These are phyloP conservation scores for Chenopodium album DNA, from an alignment of 148 eudicot species.

Conservation along the genomic window DNA sequence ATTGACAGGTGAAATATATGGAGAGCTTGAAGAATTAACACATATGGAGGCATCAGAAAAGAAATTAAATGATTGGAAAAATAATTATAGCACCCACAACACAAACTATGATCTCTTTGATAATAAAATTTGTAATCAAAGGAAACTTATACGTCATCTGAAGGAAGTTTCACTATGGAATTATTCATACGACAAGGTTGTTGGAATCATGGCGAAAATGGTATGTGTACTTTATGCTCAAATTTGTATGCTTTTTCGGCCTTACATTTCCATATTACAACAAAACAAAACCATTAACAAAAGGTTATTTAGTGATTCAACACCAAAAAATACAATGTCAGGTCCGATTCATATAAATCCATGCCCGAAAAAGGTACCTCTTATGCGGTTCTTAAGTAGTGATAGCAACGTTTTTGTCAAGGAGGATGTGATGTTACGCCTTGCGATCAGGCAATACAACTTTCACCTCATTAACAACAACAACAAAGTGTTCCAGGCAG, in stretches of 20 bases:
- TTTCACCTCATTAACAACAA: not conserved
- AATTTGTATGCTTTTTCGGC: constrained; percentile 56
- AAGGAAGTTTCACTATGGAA: constrained; percentile 65
- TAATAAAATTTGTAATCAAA: constrained; percentile 47
- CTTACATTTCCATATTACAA: constrained; percentile 31
- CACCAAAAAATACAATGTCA: constrained; percentile 21
- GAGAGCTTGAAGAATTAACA: constrained; percentile 44
- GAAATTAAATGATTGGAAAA: constrained; percentile 47
- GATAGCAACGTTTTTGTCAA: constrained; percentile 25
- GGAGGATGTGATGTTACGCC: constrained; percentile 11
- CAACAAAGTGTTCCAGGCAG: constrained; percentile 56
- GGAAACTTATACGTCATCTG: constrained; percentile 51
- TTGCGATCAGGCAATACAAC: not conserved
- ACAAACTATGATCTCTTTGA: constrained; percentile 45
- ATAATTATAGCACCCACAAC: not conserved
- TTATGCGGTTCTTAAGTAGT: constrained; percentile 59
- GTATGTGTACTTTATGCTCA: constrained; percentile 52
- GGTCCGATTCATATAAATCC: constrained; percentile 28
- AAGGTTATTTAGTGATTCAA: not conserved
- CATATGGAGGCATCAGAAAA: constrained; percentile 58
- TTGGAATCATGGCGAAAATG: constrained; percentile 48
- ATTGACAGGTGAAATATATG: constrained; percentile 45
- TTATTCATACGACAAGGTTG: constrained; percentile 53
- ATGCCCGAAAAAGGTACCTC: not conserved
- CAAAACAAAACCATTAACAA: constrained; percentile 3